phyloP scores from a whole-genome alignment of 129 eudicot genomes.

The Silybum marianum region DNA sequence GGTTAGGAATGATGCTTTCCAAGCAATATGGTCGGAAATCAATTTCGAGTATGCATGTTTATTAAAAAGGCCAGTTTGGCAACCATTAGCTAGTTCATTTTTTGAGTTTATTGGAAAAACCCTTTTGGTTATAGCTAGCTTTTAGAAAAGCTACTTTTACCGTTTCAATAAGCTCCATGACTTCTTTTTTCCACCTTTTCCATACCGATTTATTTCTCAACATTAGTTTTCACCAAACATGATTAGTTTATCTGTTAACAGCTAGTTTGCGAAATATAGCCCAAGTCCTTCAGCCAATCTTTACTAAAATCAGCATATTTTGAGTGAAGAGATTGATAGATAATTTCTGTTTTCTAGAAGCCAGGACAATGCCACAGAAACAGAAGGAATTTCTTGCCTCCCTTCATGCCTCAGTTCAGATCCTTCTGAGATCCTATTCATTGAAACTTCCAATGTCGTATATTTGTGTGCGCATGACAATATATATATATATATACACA shows the following conservation, averaged over 20 bases:
- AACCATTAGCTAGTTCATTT: neutral
- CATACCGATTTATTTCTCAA: neutral
- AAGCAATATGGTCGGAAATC: too few species aligned
- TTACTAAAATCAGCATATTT: neutral
- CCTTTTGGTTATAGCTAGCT: neutral
- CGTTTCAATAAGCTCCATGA: neutral
- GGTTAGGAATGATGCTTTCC: neutral
- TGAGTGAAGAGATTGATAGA: neutral
- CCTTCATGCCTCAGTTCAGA: neutral
- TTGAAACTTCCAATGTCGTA: neutral
- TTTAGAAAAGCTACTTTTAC: neutral
- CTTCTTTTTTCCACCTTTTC: neutral
- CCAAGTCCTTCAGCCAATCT: neutral
- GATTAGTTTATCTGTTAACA: neutral
- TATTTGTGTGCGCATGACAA: too few species aligned
- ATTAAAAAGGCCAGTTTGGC: neutral
- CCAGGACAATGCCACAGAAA: neutral
- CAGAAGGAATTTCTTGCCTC: neutral
- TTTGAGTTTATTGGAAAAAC: neutral
- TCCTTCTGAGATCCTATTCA: neutral
- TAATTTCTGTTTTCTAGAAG: neutral
- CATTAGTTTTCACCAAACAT: neutral
- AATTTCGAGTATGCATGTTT: neutral
- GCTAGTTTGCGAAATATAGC: neutral
- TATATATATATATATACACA: too few species aligned